phyloP scores from a whole-genome alignment of 768 basidiomycete genomes.

The Pleurotus cornucopiae region DNA sequence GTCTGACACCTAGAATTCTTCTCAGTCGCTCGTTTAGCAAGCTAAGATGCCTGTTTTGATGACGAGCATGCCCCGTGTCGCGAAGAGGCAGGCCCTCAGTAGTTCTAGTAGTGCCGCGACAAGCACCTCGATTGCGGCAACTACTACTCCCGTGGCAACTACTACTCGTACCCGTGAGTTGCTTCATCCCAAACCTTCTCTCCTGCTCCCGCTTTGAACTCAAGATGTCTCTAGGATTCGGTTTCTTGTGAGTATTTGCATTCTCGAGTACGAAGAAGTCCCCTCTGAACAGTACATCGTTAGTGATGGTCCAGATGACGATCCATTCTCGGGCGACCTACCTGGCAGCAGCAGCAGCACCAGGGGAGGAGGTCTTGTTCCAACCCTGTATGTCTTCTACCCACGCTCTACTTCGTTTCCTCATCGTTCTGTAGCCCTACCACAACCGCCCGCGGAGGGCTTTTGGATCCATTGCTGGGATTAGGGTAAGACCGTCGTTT shows the following conservation, averaged over 20 bases:
- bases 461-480: background rate
- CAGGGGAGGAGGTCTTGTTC: too few species aligned
- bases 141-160: background rate
- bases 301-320: background rate
- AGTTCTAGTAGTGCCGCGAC: background rate
- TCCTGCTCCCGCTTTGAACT: background rate
- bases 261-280: background rate
- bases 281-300: background rate
- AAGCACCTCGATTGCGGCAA: background rate
- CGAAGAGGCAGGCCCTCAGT: conserved; percentile 5
- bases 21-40: conserved; percentile 5
- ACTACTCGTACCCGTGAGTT: conserved; percentile 4
- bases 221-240: conserved; percentile 1
- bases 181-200: background rate
- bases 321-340: too few species aligned
- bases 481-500: background rate
- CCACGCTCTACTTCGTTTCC: too few species aligned
- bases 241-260: conserved; percentile 1
- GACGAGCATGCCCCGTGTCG: conserved; percentile 6
- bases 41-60: conserved; percentile 7
- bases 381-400: too few species aligned
- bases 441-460: background rate
- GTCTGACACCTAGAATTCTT: conserved; percentile 1
- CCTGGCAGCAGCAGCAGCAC: too few species aligned
- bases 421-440: background rate